Conservation (phyloP, 768 basidiomycete species). For the Phylloporus sp. region DNA sequence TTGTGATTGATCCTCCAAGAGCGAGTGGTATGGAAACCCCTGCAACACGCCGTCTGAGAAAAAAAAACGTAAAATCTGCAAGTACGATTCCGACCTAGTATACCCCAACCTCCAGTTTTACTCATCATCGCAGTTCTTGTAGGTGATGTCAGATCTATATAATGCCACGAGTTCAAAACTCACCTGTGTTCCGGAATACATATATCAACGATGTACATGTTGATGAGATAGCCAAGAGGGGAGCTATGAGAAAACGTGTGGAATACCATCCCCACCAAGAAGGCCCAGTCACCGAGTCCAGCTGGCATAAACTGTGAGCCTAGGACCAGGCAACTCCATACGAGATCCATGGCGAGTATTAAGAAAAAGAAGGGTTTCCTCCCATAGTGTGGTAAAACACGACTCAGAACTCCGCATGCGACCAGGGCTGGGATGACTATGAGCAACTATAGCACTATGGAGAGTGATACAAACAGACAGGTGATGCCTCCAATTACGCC, state of each 20-base stretch:
- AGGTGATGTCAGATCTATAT: constrained; percentile 4
- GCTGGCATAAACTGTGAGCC: constrained; percentile 14
- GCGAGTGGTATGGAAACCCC: constrained; percentile 26
- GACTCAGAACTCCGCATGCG: constrained; percentile 20
- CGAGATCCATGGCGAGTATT: constrained; percentile 4
- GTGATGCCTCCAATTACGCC: constrained; percentile 14
- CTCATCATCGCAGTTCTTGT: constrained; percentile 27
- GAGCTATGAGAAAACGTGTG: constrained; percentile 7
- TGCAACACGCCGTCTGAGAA: constrained; percentile 4
- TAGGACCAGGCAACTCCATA: constrained; percentile 13
- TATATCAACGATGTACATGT: constrained; percentile 29
- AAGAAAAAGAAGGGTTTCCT: constrained; percentile 23
- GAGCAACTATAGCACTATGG: not conserved
- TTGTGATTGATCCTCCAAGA: constrained; percentile 31
- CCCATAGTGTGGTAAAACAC: constrained; percentile 24
- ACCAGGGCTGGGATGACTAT: constrained; percentile 19
- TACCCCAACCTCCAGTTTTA: constrained; percentile 26
- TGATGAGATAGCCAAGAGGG: constrained; percentile 18
- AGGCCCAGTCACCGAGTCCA: constrained; percentile 13
- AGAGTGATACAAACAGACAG: constrained; percentile 12
- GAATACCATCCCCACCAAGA: constrained; percentile 19
- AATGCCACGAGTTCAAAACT: not conserved
- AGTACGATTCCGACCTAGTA: constrained; percentile 19
- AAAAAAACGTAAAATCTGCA: not conserved
- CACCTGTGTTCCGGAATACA: constrained; percentile 24